Evolutionary conservation across 768 basidiomycete species (phyloP).

Genomic region (Mycena floridula): DNA sequence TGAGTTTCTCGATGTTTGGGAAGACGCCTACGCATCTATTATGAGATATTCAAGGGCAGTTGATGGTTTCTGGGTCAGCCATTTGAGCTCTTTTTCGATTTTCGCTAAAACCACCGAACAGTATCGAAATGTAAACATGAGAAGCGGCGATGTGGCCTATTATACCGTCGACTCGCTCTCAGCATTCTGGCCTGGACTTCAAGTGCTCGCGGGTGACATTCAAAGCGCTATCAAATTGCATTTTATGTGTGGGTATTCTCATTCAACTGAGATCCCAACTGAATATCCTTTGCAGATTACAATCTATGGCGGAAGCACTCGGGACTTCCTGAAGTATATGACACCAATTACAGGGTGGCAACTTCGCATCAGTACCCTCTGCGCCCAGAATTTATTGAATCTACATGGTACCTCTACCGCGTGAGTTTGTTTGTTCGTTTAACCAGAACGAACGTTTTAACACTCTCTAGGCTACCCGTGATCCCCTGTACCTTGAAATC

Average conservation of each 20-base stretch:
- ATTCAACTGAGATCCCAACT: constrained; percentile 1
- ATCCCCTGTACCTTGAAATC: constrained; percentile 89
- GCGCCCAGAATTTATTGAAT: constrained; percentile 91
- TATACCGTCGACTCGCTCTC: constrained; percentile 89
- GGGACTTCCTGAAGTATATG: constrained; percentile 90
- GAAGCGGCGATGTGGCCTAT: constrained; percentile 67
- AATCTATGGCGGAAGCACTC: constrained; percentile 86
- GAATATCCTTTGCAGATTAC: constrained; percentile 53
- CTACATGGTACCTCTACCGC: constrained; percentile 92
- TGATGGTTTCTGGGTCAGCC: constrained; percentile 84
- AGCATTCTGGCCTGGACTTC: constrained; percentile 97
- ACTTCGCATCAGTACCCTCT: constrained; percentile 77
- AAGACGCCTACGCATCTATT: constrained; percentile 73
- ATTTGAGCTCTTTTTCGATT: neutral
- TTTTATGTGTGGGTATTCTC: constrained; percentile 59
- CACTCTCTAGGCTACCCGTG: constrained; percentile 83
- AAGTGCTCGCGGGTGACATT: constrained; percentile 80
- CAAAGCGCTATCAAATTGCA: constrained; percentile 92
- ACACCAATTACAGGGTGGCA: constrained; percentile 65
- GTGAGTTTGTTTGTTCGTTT: constrained; percentile 31
- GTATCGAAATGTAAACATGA: constrained; percentile 85
- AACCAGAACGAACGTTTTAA: constrained; percentile 7
- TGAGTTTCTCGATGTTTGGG: constrained; percentile 79
- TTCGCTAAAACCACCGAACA: constrained; percentile 22
- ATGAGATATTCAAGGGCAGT: constrained; percentile 79